phyloP scores from a whole-genome alignment of 306 rosid species.

The Sphenostylis stenocarpa region DNA sequence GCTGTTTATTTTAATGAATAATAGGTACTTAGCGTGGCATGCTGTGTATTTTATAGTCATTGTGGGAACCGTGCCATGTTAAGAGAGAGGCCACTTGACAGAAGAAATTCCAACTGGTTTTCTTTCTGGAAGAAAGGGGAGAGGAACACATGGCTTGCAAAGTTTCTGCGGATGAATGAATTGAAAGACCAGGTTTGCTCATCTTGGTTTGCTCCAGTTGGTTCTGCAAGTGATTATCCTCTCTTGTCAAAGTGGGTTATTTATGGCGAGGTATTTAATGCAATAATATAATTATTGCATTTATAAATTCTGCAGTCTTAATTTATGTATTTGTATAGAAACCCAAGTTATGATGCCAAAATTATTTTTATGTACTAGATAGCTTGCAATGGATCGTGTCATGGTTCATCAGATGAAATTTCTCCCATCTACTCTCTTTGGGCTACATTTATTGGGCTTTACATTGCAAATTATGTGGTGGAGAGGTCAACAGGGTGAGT shows the following conservation, averaged over 20 bases:
- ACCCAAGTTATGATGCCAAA: constrained; percentile 1
- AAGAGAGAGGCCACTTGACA: constrained; percentile 60
- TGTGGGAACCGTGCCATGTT: constrained; percentile 88
- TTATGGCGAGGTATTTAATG: constrained; percentile 82
- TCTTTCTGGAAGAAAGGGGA: constrained; percentile 78
- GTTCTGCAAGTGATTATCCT: constrained; percentile 97
- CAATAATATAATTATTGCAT: not conserved
- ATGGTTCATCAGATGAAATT: constrained; percentile 81
- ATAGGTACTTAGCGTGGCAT: constrained; percentile 95
- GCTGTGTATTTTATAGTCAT: constrained; percentile 98
- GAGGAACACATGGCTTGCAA: constrained; percentile 79
- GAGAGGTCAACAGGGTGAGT: constrained; percentile 98
- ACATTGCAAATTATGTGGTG: constrained; percentile 94
- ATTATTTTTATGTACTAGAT: constrained; percentile 51
- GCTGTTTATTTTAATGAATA: constrained; percentile 12
- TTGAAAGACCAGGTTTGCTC: constrained; percentile 92
- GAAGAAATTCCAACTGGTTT: constrained; percentile 63
- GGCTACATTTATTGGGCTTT: constrained; percentile 98
- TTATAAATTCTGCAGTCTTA: constrained; percentile 14
- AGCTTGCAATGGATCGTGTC: constrained; percentile 90
- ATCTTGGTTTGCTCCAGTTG: constrained; percentile 99
- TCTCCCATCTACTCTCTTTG: constrained; percentile 95
- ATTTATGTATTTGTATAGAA: not conserved
- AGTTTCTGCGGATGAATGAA: constrained; percentile 80
- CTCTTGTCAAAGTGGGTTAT: constrained; percentile 97